A percentile compares a stretch with the other conserved stretches of the same genome.
These are phyloP conservation scores for Garcia nutans DNA, from an alignment of 345 rosid species.

Conservation along the genomic window DNA sequence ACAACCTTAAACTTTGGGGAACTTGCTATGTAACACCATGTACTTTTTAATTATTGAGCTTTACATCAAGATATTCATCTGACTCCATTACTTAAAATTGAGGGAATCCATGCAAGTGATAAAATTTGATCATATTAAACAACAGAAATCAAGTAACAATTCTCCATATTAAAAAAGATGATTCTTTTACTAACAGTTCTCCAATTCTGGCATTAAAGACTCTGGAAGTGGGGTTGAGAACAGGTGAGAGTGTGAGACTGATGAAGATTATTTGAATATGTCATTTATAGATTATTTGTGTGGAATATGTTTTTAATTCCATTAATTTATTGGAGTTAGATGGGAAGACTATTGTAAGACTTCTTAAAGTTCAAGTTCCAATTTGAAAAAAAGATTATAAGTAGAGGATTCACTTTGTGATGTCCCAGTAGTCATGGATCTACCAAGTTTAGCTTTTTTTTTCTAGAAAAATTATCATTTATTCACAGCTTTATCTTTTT, in stretches of 20 bases:
- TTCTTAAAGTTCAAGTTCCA: not conserved
- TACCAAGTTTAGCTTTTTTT: conserved; percentile 5
- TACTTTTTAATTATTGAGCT: not conserved
- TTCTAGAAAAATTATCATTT: not conserved
- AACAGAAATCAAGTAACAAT: not conserved
- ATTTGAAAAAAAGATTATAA: not conserved
- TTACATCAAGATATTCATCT: not conserved
- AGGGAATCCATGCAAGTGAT: not conserved
- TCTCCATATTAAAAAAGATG: no score
- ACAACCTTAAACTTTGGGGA: not conserved
- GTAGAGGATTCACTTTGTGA: not conserved
- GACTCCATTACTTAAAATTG: not conserved
- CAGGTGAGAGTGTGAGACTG: no score
- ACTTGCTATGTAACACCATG: not conserved
- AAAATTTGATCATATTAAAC: not conserved
- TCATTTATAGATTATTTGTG: not conserved
- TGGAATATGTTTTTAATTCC: not conserved
- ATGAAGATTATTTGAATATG: not conserved
- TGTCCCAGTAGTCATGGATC: conserved; percentile 2
- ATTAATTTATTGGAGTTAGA: not conserved
- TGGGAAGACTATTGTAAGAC: not conserved
- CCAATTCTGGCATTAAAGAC: not conserved
- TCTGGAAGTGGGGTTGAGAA: not conserved
- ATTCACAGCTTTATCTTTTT: conserved; percentile 10
- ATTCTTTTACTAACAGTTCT: no score